These are phyloP conservation scores for Geotrichum candidum DNA, from an alignment of 1,139 yeast genomes.

Conservation along the genomic window DNA sequence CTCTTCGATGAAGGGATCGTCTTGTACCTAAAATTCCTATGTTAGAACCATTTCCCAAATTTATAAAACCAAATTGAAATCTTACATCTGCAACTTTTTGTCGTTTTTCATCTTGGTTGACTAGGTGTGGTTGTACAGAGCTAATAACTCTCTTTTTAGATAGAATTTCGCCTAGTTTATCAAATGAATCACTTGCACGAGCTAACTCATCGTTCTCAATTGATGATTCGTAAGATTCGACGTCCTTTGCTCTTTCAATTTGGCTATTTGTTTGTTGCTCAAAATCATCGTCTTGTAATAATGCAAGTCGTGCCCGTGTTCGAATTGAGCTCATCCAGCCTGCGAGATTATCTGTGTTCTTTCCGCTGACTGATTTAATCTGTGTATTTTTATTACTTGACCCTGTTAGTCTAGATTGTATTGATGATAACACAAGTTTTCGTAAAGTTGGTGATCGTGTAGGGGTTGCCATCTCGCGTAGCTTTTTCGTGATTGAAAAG, in stretches of 20 bases:
- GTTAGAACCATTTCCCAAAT: neutral
- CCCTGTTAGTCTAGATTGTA: constrained; percentile 5
- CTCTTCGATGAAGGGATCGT: constrained; percentile 17
- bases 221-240: constrained; percentile 20
- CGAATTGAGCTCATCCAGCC: constrained; percentile 50
- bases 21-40: constrained; percentile 8
- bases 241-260: constrained; percentile 35
- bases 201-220: constrained; percentile 32
- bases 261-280: constrained; percentile 40
- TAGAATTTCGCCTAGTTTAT: constrained; percentile 36
- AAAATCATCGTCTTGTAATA: constrained; percentile 24
- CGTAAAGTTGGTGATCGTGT: constrained; percentile 15
- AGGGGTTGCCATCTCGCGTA: constrained; percentile 13
- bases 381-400: neutral
- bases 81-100: constrained; percentile 8
- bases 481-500: neutral
- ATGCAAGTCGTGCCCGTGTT: constrained; percentile 36
- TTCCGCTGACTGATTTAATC: constrained; percentile 8
- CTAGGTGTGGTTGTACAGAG: constrained; percentile 7
- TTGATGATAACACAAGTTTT: constrained; percentile 14
- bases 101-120: constrained; percentile 13
- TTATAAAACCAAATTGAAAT: neutral
- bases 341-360: constrained; percentile 38
- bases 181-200: constrained; percentile 42
- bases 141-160: constrained; percentile 17